Evolutionary conservation across 768 basidiomycete genomes (phyloP), one percentile per base, ranked within the genome.

Genomic region (Pulveroboletus frians): DNA sequence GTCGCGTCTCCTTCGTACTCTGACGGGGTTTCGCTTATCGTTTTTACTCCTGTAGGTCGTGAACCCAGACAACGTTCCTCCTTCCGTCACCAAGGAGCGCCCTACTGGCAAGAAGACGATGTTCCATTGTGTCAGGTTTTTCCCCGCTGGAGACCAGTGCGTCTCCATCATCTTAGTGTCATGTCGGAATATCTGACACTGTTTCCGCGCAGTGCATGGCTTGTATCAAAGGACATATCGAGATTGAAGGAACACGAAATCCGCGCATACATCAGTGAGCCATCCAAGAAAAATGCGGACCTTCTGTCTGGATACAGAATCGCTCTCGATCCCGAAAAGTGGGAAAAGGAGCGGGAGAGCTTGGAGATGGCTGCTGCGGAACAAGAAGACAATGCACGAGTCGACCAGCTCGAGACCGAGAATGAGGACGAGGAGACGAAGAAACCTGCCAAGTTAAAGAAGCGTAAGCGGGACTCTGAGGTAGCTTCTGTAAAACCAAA

Each of bases 101-200:
- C 92, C 94, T 9, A 66, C 70, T 3, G 76, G 74, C 59, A 88
- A 85, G 70, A 93, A 88, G 69, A 72, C 78, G 9, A 73, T 71
- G 11, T 85, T 82, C 56, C 85, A 88, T 69, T 82, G 81, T 54
- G 77, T 84, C 29, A 76, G 85, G 55, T 99, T 94, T 79, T 98
- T 96, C 79, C 93, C 96, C 5, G 79, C 79, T 26, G 93, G 89
- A 44, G 95, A 97, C 70, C 89, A 84, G 96, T 98, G 61, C 67
- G 95, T 83, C 18, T 37, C 38, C 46, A 43, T 58, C 49, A 45
- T 37, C 40, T 27, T 46, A 39, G 30, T 37, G 50, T 51, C 35
- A 55, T 55, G 40, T 53, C 35, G 1, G 36, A 35, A 57, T 49
- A 13, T 29, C 15, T 50, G 43, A 62, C 23, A 3, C 39, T 31